Base-by-base conservation (phyloP, 2,329 filamentous ascomycete genomes). In the Raffaelea ambrosiae region DNA sequence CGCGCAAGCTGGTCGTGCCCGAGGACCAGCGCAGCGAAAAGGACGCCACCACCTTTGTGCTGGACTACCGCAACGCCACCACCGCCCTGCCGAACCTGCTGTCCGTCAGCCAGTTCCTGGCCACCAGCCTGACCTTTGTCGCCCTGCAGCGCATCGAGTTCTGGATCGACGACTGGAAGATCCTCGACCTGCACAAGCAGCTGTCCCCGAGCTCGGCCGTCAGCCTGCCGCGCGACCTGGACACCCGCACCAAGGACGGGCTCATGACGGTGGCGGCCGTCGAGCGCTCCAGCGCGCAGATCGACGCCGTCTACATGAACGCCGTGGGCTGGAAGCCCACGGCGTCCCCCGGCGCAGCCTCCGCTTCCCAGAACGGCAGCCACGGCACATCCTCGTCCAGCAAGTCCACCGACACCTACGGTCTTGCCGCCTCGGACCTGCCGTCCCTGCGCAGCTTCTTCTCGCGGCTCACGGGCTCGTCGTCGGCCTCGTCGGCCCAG, bases 51-150 rank as follows among this genome's bases (percentile, higher is more conserved):
- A 86, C 84, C n/a, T 98, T 98, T 61, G 83, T 96, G 42, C 75
- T 98, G 42, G 90, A 97, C 61, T 96, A 97, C 65, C 79, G 93
- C 60, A 96, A 94, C 62, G 79, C 79, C 26, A 90, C 86, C 0
- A 91, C 89, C 1, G 88, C 90, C 2, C 69, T 97, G 43, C 93
- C 94, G 3, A 88, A 88, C 51, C 70, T 98, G 9, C 72, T 95
- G 22, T 89, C 88, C 2, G 75, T 98, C 47, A 84, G 86, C 59
- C 90, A 96, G 64, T 98, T 98, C 57, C 71, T 98, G 43, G 87
- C 90, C 4, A 97, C 90, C 7, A 96, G 91, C 68, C 71, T 98
- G 63, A 97, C 93, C 0, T 98, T 98, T 68, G 91, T 98, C 50
- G 86, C 88, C 0, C 71, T 98, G 21, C 78, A 95, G 59, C 78